Evolutionary conservation across 2,329 filamentous ascomycete species (phyloP).

Genomic region (Ophiostoma sp.): DNA sequence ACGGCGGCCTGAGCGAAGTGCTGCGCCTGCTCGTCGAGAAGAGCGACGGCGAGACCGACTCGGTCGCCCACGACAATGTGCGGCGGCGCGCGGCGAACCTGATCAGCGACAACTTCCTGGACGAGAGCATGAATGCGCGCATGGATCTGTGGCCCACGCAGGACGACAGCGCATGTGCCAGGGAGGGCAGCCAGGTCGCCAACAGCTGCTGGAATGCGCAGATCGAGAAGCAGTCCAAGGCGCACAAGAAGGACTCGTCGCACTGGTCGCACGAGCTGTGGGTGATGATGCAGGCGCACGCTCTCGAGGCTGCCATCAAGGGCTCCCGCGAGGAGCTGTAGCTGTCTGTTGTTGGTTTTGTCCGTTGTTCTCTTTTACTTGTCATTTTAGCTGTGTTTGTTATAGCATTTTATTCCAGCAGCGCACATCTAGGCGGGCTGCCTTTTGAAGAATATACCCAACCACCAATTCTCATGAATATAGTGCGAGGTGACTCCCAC

Average conservation of each 20-base stretch:
- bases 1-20: slow-evolving; percentile 50
- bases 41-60: slow-evolving; percentile 36
- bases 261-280: slow-evolving; percentile 26
- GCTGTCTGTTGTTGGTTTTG: not conserved
- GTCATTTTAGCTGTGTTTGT: not conserved
- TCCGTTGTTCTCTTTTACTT: not conserved
- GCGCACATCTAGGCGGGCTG: not conserved
- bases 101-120: slow-evolving; percentile 61
- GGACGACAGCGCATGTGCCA: slow-evolving; percentile 27
- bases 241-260: slow-evolving; percentile 36
- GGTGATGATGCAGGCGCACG: slow-evolving; percentile 21
- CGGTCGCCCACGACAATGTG: slow-evolving; percentile 44
- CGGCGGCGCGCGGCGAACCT: slow-evolving; percentile 54
- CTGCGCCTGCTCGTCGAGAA: slow-evolving; percentile 45
- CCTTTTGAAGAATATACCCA: not conserved
- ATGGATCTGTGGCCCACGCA: slow-evolving; percentile 50
- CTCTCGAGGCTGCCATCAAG: not conserved
- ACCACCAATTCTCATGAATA: not conserved
- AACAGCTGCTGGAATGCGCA: slow-evolving; percentile 54
- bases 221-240: slow-evolving; percentile 38
- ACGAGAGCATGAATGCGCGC: slow-evolving; percentile 57
- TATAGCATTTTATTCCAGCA: not conserved
- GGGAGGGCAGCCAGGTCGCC: slow-evolving; percentile 17
- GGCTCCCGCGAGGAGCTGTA: not conserved
- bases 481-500: not conserved